Conservation (phyloP, 768 basidiomycete genomes). For the Cyathus striatus region DNA sequence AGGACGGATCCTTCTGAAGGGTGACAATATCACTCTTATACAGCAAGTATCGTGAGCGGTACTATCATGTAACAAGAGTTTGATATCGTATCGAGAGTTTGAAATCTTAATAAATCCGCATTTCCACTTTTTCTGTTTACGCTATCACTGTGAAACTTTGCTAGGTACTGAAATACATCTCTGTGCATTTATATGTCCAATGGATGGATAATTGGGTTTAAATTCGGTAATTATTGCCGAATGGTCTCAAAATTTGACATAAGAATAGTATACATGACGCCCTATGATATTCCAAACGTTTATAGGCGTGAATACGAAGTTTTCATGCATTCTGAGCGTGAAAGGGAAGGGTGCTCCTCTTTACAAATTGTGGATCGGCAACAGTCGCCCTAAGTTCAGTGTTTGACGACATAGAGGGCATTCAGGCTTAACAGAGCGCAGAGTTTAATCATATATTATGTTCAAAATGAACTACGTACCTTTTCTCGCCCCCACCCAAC, state of each 20-base stretch:
- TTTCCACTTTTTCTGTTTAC: too few species aligned
- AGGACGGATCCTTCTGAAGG: slow-evolving; percentile 3
- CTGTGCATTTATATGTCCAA: background rate
- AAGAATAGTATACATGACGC: too few species aligned
- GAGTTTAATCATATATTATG: background rate
- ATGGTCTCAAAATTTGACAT: slow-evolving; percentile 12
- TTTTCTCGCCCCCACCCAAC: slow-evolving; percentile 88
- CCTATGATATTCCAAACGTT: too few species aligned
- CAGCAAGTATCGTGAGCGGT: slow-evolving; percentile 1
- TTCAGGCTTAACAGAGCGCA: slow-evolving; percentile 49
- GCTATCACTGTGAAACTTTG: too few species aligned
- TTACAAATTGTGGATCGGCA: slow-evolving; percentile 86
- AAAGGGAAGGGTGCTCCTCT: too few species aligned
- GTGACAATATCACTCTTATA: slow-evolving; percentile 4
- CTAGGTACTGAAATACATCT: too few species aligned
- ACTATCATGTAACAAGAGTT: too few species aligned
- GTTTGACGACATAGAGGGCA: slow-evolving; percentile 85
- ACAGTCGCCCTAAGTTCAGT: slow-evolving; percentile 58
- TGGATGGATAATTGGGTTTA: background rate
- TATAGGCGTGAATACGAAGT: too few species aligned
- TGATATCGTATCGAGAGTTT: too few species aligned
- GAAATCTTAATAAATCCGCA: too few species aligned
- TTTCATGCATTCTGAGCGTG: too few species aligned
- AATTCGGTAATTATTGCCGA: background rate
- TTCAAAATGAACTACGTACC: slow-evolving; percentile 29